Evolutionary conservation across 139 green algal species (phyloP).

Genomic region (Edaphochlamys debaryana): DNA sequence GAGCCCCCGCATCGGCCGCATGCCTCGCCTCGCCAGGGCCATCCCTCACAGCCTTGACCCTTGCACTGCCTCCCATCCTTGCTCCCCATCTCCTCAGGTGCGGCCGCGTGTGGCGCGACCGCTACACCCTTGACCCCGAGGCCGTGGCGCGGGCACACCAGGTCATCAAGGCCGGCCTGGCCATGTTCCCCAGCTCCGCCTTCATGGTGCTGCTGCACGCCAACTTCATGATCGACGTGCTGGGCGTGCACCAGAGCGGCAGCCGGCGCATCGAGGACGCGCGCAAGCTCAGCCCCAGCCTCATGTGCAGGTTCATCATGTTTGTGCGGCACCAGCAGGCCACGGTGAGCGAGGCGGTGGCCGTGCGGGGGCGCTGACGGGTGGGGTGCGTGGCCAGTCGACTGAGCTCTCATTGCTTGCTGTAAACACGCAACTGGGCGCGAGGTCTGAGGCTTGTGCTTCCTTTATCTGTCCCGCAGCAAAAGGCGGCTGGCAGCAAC

Average conservation of each 20-base stretch:
- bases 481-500: constrained; percentile 7
- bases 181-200: not conserved
- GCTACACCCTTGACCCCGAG: not conserved
- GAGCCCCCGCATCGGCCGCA: no score
- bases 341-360: not conserved
- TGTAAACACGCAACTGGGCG: not conserved
- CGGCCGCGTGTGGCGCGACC: not conserved
- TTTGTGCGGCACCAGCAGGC: no score
- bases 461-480: not conserved
- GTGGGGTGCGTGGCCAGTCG: not conserved
- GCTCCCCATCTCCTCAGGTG: no score
- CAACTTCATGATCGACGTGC: constrained; percentile 7
- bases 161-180: not conserved
- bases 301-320: no score
- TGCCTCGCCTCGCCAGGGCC: no score
- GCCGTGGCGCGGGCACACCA: not conserved
- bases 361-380: not conserved
- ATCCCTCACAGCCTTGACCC: no score
- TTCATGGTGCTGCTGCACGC: not conserved
- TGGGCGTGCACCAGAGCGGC: constrained; percentile 2
- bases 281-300: not conserved
- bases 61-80: no score
- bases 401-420: not conserved
- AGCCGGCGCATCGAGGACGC: not conserved
- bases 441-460: not conserved